Evolutionary conservation across 805 yeast genomes (phyloP).

Genomic region (Saturnispora diversa): DNA sequence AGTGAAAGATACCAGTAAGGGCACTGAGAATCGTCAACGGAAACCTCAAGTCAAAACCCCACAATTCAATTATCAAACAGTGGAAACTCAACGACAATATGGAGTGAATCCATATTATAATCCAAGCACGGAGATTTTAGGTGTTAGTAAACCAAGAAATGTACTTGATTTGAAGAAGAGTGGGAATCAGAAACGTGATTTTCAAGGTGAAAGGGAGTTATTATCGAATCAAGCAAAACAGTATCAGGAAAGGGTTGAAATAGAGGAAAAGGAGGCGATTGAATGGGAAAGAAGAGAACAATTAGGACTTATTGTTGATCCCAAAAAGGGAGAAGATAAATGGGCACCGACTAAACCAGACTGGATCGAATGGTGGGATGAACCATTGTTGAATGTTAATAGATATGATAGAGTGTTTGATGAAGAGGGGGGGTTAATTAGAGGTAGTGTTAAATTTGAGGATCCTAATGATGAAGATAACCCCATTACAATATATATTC

Average conservation of each 20-base stretch:
- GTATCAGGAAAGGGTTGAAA: background rate
- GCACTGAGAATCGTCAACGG: too few species aligned
- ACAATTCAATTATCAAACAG: background rate
- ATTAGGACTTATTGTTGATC: constrained; percentile 38
- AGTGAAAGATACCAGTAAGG: too few species aligned
- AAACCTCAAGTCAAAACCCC: too few species aligned
- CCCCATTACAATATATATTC: constrained; percentile 63
- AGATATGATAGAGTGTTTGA: constrained; percentile 33
- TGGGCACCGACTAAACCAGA: constrained; percentile 54
- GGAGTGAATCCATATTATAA: constrained; percentile 7
- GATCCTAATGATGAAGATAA: constrained; percentile 30
- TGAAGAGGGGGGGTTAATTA: constrained; percentile 28
- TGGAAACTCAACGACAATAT: background rate
- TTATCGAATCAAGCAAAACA: background rate
- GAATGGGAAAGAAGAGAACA: constrained; percentile 26
- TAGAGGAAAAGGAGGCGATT: constrained; percentile 25
- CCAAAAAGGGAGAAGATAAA: constrained; percentile 40
- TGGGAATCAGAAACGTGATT: background rate
- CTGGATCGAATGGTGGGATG: constrained; percentile 84
- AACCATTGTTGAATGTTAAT: constrained; percentile 37
- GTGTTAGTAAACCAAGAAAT: background rate
- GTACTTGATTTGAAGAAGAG: background rate
- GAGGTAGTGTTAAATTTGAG: constrained; percentile 27
- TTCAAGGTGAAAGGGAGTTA: background rate
- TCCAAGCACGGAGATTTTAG: constrained; percentile 1